Conservation (phyloP, 768 basidiomycete genomes). For the Exidia glandulosa region DNA sequence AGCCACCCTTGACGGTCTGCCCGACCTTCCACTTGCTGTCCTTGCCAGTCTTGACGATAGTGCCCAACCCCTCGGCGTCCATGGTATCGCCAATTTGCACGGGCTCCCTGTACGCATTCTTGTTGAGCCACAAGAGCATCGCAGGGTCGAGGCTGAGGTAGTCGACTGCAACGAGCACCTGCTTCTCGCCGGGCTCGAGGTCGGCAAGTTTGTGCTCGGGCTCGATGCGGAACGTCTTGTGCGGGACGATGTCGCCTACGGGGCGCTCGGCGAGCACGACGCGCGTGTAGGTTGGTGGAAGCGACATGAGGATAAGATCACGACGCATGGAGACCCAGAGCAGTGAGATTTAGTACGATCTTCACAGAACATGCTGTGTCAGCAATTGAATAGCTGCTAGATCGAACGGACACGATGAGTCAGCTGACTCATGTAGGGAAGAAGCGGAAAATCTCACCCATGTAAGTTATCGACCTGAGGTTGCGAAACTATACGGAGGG, state of each 20-base stretch:
- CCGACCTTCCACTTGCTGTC: slow-evolving; percentile 49
- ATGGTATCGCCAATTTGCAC: slow-evolving; percentile 66
- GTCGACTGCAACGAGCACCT: slow-evolving; percentile 63
- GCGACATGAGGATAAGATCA: too few relatives aligned
- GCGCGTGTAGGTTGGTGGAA: slow-evolving; percentile 36
- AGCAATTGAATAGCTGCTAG: too few relatives aligned
- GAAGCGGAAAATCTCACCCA: too few relatives aligned
- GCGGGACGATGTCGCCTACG: slow-evolving; percentile 48
- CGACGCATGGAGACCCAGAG: too few relatives aligned
- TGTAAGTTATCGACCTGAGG: too few relatives aligned
- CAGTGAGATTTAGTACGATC: too few relatives aligned
- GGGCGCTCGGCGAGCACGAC: slow-evolving; percentile 75
- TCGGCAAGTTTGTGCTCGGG: slow-evolving; percentile 1
- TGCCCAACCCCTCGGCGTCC: slow-evolving; percentile 56
- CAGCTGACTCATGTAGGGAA: too few relatives aligned
- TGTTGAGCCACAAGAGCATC: slow-evolving; percentile 75
- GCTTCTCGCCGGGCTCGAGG: slow-evolving; percentile 25
- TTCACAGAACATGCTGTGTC: too few relatives aligned
- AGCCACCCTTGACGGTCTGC: slow-evolving; percentile 51
- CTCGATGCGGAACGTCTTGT: slow-evolving; percentile 55
- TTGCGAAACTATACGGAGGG: too few relatives aligned
- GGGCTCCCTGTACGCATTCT: slow-evolving; percentile 58
- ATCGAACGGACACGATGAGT: too few relatives aligned
- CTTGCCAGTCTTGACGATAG: slow-evolving; percentile 45
- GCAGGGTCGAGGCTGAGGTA: slow-evolving; percentile 82